Evolutionary conservation across 345 rosid species (phyloP), one percentile per base, ranked within the genome.

Genomic region (Bretschneidera sinensis): DNA sequence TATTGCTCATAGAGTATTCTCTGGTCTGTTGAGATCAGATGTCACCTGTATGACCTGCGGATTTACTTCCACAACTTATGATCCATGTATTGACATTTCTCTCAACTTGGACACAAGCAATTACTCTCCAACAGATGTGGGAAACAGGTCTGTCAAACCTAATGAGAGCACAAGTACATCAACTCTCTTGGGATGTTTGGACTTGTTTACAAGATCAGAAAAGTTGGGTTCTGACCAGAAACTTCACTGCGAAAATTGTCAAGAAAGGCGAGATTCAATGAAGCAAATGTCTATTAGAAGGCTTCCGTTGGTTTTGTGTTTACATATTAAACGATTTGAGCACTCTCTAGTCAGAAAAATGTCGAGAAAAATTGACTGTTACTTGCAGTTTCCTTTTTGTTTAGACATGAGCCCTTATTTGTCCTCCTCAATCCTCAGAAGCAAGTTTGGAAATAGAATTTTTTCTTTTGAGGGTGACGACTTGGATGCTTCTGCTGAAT

Each of bases 41-140:
- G 94, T 92, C 54, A 81, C 85, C 58, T 89, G 97, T 60, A 73
- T 78, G 81, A 73, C 85, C 2, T 92, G 98, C 45, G 98, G 98
- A 60, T 85, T 76, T 66, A 89, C 94, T 18, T 92, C 98, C 21
- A 89, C 97, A 16, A 92, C 91, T 14, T 85, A 80, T 56, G 98
- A 92, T 55, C 98, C 97, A 23, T 92, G 91, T 53, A 72, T 92
- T 60, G 98, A 87, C 80, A 87, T 92, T 56, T 92, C 98, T 10
- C 82, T 92, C 66, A 84, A 89, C 74, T 62, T 92, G 77, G 96
- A 85, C 53, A 71, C 80, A 3, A 62, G 58, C 33, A 70, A 24
- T 59, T 67, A 65, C 62, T 64, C 74, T 23, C 45, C 71, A 2
- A 67, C 72, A 34, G 81, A 72, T 24, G 65, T 62, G 34, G 57